Evolutionary conservation across 345 rosid species (phyloP).

Genomic region (Turritis glabra): DNA sequence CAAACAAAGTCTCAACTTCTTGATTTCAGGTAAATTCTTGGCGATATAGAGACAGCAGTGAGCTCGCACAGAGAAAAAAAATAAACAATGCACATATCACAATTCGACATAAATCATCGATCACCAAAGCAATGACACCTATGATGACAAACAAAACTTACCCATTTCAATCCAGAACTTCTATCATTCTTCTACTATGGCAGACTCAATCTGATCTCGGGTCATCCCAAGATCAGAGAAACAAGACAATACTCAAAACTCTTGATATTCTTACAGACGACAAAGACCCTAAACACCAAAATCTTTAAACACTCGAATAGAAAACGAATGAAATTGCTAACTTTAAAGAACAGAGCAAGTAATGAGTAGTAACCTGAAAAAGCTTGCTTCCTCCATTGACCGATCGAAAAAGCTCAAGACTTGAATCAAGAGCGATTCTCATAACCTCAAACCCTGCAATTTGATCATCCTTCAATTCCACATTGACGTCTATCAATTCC

Average conservation of each 20-base stretch:
- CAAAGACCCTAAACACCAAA: slow-evolving; percentile 26
- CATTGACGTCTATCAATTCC: slow-evolving; percentile 62
- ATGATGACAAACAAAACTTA: neutral
- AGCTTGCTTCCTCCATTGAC: slow-evolving; percentile 75
- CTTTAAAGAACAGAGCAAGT: neutral
- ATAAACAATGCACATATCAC: neutral
- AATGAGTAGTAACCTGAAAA: slow-evolving; percentile 56
- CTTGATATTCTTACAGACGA: too few relatives aligned
- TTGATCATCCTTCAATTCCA: slow-evolving; percentile 46
- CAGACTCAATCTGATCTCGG: neutral
- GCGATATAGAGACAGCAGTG: neutral
- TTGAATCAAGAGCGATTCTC: slow-evolving; percentile 60
- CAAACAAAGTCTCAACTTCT: slow-evolving; percentile 9
- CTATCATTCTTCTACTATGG: neutral
- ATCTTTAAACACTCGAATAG: slow-evolving; percentile 22
- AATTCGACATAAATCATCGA: slow-evolving; percentile 12
- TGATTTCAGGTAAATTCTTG: neutral
- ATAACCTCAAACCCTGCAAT: slow-evolving; percentile 55
- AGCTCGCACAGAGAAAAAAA: neutral
- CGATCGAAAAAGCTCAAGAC: slow-evolving; percentile 54
- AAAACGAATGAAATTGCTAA: slow-evolving; percentile 15
- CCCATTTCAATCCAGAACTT: too few relatives aligned
- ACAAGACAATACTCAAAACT: too few relatives aligned
- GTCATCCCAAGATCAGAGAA: neutral
- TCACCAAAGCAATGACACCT: slow-evolving; percentile 3